phyloP scores from a whole-genome alignment of 495 filamentous ascomycete genomes.

The Aspergillus indologenus region DNA sequence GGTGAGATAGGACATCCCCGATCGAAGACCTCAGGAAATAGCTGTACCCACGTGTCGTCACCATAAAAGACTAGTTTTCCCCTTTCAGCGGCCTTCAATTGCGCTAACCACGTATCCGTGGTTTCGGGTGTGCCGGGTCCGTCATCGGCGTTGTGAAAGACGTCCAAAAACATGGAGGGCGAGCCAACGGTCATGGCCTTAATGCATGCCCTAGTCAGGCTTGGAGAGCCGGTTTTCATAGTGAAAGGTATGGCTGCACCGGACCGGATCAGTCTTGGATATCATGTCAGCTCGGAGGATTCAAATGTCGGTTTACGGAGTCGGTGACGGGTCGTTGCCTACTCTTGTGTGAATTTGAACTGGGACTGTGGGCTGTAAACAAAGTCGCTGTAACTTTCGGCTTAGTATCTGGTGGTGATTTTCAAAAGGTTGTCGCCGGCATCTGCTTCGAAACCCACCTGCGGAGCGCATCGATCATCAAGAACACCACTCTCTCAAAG shows the following conservation, averaged over 20 bases:
- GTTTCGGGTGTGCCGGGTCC: neutral
- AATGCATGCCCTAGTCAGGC: neutral
- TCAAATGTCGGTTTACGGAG: neutral
- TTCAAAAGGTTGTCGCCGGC: neutral
- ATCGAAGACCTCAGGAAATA: neutral
- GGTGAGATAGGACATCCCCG: neutral
- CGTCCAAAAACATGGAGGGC: neutral
- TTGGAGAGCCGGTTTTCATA: neutral
- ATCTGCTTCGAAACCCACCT: neutral
- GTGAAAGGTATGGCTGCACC: neutral
- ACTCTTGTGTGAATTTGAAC: neutral
- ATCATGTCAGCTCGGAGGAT: neutral
- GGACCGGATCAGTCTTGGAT: neutral
- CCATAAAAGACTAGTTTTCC: neutral
- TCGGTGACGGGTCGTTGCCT: neutral
- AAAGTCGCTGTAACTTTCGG: neutral
- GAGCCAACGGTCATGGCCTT: conserved; percentile 1
- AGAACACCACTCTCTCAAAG: neutral
- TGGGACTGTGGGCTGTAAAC: neutral
- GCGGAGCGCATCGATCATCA: neutral
- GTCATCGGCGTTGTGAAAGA: neutral
- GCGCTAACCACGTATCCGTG: neutral
- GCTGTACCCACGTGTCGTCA: neutral
- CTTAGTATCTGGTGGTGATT: no score
- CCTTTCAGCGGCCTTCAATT: neutral